Base-by-base conservation (phyloP, 1,284 basidiomycete species). In the Sanguinoderma infundibulare region DNA sequence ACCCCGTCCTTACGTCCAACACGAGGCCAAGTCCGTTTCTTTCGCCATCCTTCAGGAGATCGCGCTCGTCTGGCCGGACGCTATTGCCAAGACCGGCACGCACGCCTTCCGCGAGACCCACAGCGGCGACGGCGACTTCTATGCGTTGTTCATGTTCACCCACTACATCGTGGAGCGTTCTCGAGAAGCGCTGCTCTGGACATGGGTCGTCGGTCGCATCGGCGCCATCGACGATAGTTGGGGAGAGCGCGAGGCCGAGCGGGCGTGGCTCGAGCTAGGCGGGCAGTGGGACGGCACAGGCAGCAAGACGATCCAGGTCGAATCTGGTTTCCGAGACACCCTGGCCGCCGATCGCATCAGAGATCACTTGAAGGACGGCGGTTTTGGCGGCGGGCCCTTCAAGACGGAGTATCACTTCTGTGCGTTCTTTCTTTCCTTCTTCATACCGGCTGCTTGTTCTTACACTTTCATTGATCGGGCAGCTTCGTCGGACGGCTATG, bases 151-250 rank as follows among this genome's bases (percentile, higher is more conserved):
- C 69, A 56, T 73, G 22, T 69, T 73, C 51, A 70, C 72, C 28
- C 77, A 79, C 67, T 78, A 73, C 51, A 60, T 75, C 34, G 72
- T 79, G 42, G 78, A 80, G 67, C 71, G 78, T n/a, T 74, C 75
- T 55, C 70, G 79, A 9, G 79, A 81, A 67, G 76, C 76, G 6
- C 64, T 80, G 22, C 66, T 81, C n/a, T 81, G 79, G 79, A 65
- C 72, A 7, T 81, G 76, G 74, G 67, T 69, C 15, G 75, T 81
- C 28, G 79, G 62, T 1, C 64, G 65, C 30, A 51, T 69, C 64
- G 72, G 80, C 26, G 72, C 68, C 2, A 60, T 71, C 3, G 71
- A 72, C 47, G 73, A 75, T 52, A 67, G 65, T 36, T 73, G 73
- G 69, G 62, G 73, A 32, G 67, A 64, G 46, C 64, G 46, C 12